These are phyloP conservation scores for Talaromyces liani DNA, from an alignment of 495 filamentous ascomycete species.

Conservation along the genomic window DNA sequence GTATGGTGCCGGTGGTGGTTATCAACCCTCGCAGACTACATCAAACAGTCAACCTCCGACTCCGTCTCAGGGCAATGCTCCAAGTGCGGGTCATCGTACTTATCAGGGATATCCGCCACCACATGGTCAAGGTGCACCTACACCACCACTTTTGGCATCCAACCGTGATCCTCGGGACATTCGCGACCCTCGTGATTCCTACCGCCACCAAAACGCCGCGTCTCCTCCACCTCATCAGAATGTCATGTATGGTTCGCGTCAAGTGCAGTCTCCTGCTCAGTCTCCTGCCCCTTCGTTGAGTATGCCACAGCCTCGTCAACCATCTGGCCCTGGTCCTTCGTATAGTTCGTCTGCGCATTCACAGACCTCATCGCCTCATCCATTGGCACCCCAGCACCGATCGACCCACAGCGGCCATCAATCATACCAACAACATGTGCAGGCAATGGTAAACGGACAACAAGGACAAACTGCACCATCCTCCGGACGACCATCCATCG, in stretches of 20 bases:
- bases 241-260: conserved; percentile 27
- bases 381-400: conserved; percentile 18
- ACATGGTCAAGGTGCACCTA: conserved; percentile 16
- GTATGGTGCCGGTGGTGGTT: conserved; percentile 17
- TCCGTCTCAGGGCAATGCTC: conserved; percentile 16
- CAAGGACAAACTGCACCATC: conserved; percentile 16
- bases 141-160: conserved; percentile 7
- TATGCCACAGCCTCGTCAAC: conserved; percentile 23
- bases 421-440: conserved; percentile 36
- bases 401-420: conserved; percentile 16
- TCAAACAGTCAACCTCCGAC: conserved; percentile 27
- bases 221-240: conserved; percentile 30
- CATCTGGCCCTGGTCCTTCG: conserved; percentile 16
- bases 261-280: conserved; percentile 27
- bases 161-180: conserved; percentile 21
- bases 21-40: conserved; percentile 26
- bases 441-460: conserved; percentile 34
- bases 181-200: not conserved
- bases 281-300: conserved; percentile 25
- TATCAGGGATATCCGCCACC: conserved; percentile 31
- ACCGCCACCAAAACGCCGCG: conserved; percentile 22
- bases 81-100: conserved; percentile 20
- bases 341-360: conserved; percentile 21
- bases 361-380: conserved; percentile 17
- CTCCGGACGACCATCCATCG: conserved; percentile 25